Evolutionary conservation across 108 stramenopile genomes (phyloP).

Genomic region (Seminavis robusta): DNA sequence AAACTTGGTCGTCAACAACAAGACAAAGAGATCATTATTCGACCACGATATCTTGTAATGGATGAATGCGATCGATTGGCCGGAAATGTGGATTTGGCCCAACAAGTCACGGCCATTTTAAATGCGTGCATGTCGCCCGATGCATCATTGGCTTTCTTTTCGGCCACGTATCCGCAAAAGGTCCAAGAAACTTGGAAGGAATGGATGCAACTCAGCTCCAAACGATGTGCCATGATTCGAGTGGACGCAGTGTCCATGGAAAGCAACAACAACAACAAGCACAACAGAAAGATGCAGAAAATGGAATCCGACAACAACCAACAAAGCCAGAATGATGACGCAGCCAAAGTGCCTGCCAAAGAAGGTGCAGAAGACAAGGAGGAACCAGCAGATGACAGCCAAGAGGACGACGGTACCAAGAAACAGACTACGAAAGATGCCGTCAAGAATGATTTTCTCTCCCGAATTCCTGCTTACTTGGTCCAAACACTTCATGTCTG

Average conservation of each 20-base stretch:
- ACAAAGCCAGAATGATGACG: background rate
- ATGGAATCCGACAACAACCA: too few species aligned
- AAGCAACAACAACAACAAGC: background rate
- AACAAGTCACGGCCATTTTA: constrained; percentile 40
- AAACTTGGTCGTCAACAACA: background rate
- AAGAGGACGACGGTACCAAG: too few species aligned
- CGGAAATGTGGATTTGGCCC: constrained; percentile 50
- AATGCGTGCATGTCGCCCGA: background rate
- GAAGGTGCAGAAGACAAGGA: background rate
- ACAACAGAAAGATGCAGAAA: background rate
- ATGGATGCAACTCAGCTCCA: constrained; percentile 1
- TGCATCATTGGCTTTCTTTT: background rate
- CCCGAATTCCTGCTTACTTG: constrained; percentile 67
- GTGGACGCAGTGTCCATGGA: background rate
- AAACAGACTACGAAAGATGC: too few species aligned
- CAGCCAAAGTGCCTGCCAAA: background rate
- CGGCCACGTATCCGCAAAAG: background rate
- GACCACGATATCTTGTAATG: constrained; percentile 27
- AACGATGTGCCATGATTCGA: background rate
- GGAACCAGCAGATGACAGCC: background rate
- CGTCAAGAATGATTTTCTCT: too few species aligned
- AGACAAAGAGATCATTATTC: background rate
- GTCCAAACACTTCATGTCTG: constrained; percentile 85
- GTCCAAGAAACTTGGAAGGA: background rate
- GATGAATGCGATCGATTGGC: constrained; percentile 83